These are phyloP conservation scores for Gracilaria gracilis DNA, from an alignment of 23 red algal species.

Conservation along the genomic window DNA sequence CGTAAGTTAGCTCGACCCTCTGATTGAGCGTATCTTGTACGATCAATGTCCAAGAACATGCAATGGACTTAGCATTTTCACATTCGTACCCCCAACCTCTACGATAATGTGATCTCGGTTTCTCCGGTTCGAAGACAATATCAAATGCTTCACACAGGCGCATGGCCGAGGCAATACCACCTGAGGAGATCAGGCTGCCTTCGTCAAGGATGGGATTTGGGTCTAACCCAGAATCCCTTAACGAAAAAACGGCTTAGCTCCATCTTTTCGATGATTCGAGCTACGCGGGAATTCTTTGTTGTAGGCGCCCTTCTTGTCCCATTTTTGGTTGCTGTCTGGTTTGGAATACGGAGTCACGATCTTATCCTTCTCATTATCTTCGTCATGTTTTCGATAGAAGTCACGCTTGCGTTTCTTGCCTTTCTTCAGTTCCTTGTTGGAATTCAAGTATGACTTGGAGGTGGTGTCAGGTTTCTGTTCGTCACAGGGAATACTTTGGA, in stretches of 20 bases:
- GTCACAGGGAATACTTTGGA: background rate
- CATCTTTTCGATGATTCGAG: too few relatives aligned
- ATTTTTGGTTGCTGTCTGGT: too few relatives aligned
- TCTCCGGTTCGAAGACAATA: background rate
- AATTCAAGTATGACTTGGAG: too few relatives aligned
- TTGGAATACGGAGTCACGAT: too few relatives aligned
- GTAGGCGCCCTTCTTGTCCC: too few relatives aligned
- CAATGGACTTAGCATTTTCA: background rate
- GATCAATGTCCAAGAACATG: constrained; percentile 13
- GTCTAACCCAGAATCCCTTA: constrained; percentile 5
- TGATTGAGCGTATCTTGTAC: background rate
- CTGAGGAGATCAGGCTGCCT: background rate
- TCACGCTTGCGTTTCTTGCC: too few relatives aligned
- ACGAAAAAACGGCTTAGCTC: background rate
- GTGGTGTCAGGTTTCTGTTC: too few relatives aligned
- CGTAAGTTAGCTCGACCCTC: background rate
- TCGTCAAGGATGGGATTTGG: constrained; percentile 28
- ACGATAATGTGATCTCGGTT: background rate
- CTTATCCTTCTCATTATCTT: too few relatives aligned
- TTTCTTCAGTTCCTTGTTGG: too few relatives aligned
- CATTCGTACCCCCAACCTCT: constrained; percentile 11
- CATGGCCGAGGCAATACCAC: background rate
- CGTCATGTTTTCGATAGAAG: too few relatives aligned
- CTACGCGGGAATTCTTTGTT: too few relatives aligned
- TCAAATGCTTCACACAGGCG: too few relatives aligned